Evolutionary conservation across 768 basidiomycete species (phyloP).

Genomic region (Macrolepiota fuliginosa): DNA sequence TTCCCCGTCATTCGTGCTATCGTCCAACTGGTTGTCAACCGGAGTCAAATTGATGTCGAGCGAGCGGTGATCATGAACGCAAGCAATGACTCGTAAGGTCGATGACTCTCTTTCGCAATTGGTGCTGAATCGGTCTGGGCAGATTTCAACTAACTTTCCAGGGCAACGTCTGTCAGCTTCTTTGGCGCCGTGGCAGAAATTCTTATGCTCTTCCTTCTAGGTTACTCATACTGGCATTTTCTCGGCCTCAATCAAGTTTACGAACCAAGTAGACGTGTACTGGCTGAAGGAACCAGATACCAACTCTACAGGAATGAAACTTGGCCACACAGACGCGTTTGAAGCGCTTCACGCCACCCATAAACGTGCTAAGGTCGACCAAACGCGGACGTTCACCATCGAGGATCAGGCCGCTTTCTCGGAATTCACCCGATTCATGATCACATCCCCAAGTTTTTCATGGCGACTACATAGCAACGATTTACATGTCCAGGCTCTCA

Average conservation of each 20-base stretch:
- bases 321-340: conserved; percentile 54
- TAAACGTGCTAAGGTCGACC: conserved; percentile 61
- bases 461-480: conserved; percentile 61
- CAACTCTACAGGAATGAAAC: conserved; percentile 38
- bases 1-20: conserved; percentile 70
- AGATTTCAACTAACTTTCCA: conserved; percentile 54
- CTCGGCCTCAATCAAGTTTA: conserved; percentile 60
- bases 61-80: conserved; percentile 49
- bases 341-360: conserved; percentile 43
- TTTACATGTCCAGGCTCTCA: conserved; percentile 60
- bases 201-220: conserved; percentile 25
- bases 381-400: conserved; percentile 57
- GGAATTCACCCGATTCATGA: conserved; percentile 58
- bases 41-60: conserved; percentile 50
- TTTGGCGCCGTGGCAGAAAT: not conserved
- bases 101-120: not conserved
- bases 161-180: conserved; percentile 43
- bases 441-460: conserved; percentile 64
- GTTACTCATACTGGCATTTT: conserved; percentile 69
- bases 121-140: not conserved
- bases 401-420: conserved; percentile 55
- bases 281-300: conserved; percentile 44
- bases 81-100: conserved; percentile 53
- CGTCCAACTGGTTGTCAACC: conserved; percentile 61
- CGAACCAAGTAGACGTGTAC: conserved; percentile 51